These are phyloP conservation scores for Dalbergia oliveri DNA, from an alignment of 306 rosid species.

Conservation along the genomic window DNA sequence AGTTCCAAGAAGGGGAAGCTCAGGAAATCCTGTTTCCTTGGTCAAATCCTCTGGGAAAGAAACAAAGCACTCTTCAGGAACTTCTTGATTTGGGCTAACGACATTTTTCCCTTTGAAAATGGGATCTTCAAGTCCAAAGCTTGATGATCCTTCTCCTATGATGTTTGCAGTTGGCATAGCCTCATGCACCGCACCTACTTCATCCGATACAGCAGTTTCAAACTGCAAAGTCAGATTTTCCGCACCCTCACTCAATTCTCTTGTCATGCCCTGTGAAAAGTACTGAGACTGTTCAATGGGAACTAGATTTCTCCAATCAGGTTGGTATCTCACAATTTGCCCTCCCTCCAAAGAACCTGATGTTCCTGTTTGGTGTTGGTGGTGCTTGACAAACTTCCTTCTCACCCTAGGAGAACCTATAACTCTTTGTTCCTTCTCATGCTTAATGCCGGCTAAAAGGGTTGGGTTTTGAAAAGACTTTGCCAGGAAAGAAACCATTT, in stretches of 20 bases:
- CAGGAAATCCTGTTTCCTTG: slow-evolving; percentile 46
- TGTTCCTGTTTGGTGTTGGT: slow-evolving; percentile 46
- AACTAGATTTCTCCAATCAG: slow-evolving; percentile 58
- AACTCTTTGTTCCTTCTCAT: slow-evolving; percentile 54
- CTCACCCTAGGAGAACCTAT: slow-evolving; percentile 52
- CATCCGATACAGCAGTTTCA: slow-evolving; percentile 45
- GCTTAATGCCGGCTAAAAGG: slow-evolving; percentile 51
- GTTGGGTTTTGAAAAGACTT: slow-evolving; percentile 67
- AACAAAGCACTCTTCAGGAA: slow-evolving; percentile 44
- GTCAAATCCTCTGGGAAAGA: slow-evolving; percentile 55
- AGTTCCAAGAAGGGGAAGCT: slow-evolving; percentile 50
- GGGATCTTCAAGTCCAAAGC: slow-evolving; percentile 48
- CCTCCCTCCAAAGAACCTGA: slow-evolving; percentile 51
- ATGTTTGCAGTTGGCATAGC: slow-evolving; percentile 40
- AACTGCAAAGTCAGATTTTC: slow-evolving; percentile 45
- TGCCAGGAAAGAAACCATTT: slow-evolving; percentile 73
- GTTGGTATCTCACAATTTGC: slow-evolving; percentile 54
- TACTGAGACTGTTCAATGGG: slow-evolving; percentile 44
- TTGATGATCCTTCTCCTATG: slow-evolving; percentile 53
- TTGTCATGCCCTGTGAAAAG: slow-evolving; percentile 50
- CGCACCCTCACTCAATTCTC: slow-evolving; percentile 26
- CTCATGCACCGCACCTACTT: slow-evolving; percentile 51
- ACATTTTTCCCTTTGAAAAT: slow-evolving; percentile 59
- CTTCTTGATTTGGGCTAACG: slow-evolving; percentile 52
- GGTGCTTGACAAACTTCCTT: slow-evolving; percentile 65